phyloP scores from a whole-genome alignment of 2,329 filamentous ascomycete species.

The Diaporthe vaccinii region DNA sequence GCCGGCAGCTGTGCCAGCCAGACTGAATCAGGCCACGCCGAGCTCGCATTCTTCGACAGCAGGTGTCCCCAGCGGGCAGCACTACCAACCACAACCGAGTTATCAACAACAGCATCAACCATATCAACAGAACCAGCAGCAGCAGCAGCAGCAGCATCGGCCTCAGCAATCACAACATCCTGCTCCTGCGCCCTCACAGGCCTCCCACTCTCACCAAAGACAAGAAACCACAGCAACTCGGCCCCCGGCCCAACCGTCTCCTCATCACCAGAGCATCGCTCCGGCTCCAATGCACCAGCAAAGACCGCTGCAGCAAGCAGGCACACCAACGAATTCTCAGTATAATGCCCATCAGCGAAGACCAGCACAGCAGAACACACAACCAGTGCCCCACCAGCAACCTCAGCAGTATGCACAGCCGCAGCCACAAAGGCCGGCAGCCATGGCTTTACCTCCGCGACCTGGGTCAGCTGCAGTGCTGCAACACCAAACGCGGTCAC shows the following conservation, averaged over 20 bases:
- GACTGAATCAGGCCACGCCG: conserved; percentile 27
- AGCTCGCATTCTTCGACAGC: conserved; percentile 22
- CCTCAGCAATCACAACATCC: conserved; percentile 35
- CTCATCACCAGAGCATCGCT: conserved; percentile 39
- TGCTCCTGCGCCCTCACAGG: conserved; percentile 1
- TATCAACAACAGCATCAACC: conserved; percentile 40
- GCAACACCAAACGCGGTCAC: conserved; percentile 32
- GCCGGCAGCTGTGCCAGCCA: conserved; percentile 21
- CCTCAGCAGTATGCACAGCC: conserved; percentile 26
- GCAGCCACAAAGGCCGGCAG: conserved; percentile 34
- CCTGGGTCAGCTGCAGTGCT: conserved; percentile 9
- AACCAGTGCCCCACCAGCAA: conserved; percentile 14
- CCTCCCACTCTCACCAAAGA: conserved; percentile 8
- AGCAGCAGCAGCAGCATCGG: conserved; percentile 27
- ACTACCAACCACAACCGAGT: conserved; percentile 30
- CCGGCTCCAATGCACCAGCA: conserved; percentile 38
- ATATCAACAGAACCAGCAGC: conserved; percentile 37
- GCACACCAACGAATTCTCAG: conserved; percentile 26
- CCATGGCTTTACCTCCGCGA: conserved; percentile 16
- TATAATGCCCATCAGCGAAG: conserved; percentile 33
- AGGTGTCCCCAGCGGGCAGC: conserved; percentile 22
- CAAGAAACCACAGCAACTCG: conserved; percentile 23
- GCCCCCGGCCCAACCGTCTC: conserved; percentile 26
- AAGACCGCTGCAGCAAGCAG: conserved; percentile 37
- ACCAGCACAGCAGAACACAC: conserved; percentile 34